Evolutionary conservation across 805 yeast species (phyloP).

Genomic region (Hanseniaspora hatyaiensis): DNA sequence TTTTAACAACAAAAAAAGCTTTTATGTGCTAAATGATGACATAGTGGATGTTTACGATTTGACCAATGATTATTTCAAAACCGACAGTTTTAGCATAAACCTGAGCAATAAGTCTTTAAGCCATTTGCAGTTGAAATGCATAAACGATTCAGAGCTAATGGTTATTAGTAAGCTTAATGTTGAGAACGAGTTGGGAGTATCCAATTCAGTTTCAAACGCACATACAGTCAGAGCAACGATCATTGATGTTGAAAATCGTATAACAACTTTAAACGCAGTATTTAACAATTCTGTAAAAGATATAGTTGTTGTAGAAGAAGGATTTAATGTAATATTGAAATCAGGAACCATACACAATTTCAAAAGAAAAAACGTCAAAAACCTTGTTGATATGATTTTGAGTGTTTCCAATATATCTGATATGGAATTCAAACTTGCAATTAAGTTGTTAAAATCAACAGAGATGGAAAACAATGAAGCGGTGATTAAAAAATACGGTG

Average conservation of each 20-base stretch:
- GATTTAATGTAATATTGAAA: not conserved
- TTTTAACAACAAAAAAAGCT: not conserved
- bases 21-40: not conserved
- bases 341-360: slow-evolving; percentile 2
- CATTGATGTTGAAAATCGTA: not conserved
- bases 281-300: slow-evolving; percentile 3
- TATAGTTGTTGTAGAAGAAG: not conserved
- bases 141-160: not conserved
- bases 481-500: slow-evolving; percentile 55
- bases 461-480: slow-evolving; percentile 20
- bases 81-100: slow-evolving; percentile 1
- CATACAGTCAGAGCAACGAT: not conserved
- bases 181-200: no score
- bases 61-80: not conserved
- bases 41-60: slow-evolving; percentile 7
- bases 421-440: slow-evolving; percentile 60
- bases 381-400: slow-evolving; percentile 1
- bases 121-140: not conserved
- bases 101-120: not conserved
- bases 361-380: not conserved
- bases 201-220: no score
- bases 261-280: slow-evolving; percentile 3
- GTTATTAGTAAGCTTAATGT: not conserved
- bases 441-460: slow-evolving; percentile 22
- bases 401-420: not conserved